phyloP scores from a whole-genome alignment of 805 yeast species.

The Yarrowia sp. region DNA sequence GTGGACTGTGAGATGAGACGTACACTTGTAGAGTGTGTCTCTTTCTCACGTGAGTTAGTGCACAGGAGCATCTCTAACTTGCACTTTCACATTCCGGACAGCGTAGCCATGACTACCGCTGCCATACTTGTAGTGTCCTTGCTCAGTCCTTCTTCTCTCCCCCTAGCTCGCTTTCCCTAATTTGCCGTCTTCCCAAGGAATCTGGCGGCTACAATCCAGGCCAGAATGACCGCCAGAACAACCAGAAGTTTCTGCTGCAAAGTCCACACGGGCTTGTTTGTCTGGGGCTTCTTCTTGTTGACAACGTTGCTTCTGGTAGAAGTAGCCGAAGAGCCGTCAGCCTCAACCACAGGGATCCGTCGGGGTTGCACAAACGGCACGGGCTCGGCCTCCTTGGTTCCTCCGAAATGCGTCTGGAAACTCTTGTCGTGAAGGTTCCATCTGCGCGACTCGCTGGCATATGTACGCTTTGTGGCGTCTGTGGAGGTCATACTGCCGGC shows the following conservation, averaged over 20 bases:
- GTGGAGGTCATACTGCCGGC: constrained; percentile 81
- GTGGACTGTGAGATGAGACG: too few species aligned
- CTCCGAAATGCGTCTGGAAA: constrained; percentile 30
- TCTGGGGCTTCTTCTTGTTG: constrained; percentile 23
- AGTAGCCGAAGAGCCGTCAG: neutral
- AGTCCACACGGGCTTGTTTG: constrained; percentile 1
- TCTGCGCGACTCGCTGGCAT: constrained; percentile 65
- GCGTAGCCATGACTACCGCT: too few species aligned
- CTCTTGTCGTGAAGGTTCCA: constrained; percentile 57
- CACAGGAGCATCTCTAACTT: too few species aligned
- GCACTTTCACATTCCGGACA: too few species aligned
- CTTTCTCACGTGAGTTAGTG: too few species aligned
- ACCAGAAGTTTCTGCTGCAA: constrained; percentile 24
- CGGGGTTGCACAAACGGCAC: neutral
- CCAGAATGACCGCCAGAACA: constrained; percentile 23
- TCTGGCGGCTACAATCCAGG: constrained; percentile 34
- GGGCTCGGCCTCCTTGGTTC: constrained; percentile 16
- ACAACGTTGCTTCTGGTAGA: neutral
- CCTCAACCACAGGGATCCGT: constrained; percentile 1
- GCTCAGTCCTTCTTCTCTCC: too few species aligned
- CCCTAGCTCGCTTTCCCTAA: constrained; percentile 3
- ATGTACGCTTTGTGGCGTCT: constrained; percentile 61
- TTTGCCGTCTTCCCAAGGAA: constrained; percentile 27
- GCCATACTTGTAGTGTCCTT: too few species aligned
- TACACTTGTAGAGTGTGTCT: too few species aligned